Conservation (phyloP, 2,329 filamentous ascomycete species). For the Fusarium incarnatum region DNA sequence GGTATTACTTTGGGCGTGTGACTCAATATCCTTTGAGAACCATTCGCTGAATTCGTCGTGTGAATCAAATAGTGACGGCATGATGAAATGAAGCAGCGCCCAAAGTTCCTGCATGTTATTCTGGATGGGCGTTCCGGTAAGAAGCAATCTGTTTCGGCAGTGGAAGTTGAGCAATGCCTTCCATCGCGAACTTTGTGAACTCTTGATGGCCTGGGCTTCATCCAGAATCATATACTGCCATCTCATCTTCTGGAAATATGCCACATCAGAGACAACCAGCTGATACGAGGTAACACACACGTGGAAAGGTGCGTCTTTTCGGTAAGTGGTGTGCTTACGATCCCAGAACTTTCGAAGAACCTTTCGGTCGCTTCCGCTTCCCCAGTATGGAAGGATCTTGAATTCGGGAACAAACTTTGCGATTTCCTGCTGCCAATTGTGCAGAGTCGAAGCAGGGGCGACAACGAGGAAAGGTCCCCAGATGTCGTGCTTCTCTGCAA, state of each 20-base stretch:
- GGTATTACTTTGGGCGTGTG: constrained; percentile 98
- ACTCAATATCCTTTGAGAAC: constrained; percentile 97
- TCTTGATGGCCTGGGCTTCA: constrained; percentile 99
- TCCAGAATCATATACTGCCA: constrained; percentile 99
- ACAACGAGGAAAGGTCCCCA: constrained; percentile 99
- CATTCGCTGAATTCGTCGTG: constrained; percentile 94
- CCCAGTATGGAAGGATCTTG: constrained; percentile 98
- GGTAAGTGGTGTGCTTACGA: constrained; percentile 95
- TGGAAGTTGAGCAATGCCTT: constrained; percentile 94
- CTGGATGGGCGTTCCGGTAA: constrained; percentile 97
- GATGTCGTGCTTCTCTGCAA: constrained; percentile 96
- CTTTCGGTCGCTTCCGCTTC: constrained; percentile 92
- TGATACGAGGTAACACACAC: constrained; percentile 98
- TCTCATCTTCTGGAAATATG: constrained; percentile 98
- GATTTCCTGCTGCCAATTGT: constrained; percentile 99
- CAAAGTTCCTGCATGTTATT: constrained; percentile 99
- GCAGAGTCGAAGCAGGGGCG: constrained; percentile 92
- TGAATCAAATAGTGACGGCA: constrained; percentile 98
- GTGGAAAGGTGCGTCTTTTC: constrained; percentile 92
- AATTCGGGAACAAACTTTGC: constrained; percentile 92
- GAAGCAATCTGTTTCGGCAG: constrained; percentile 90
- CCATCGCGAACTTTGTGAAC: constrained; percentile 95
- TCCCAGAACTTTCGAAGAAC: constrained; percentile 99
- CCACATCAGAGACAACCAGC: constrained; percentile 92
- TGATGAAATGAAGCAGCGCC: constrained; percentile 98